Percentiles rank a stretch among this genome's conserved stretches.
These are phyloP conservation scores for Scenedesmus sp. DNA, from an alignment of 163 green algal genomes.

Conservation along the genomic window DNA sequence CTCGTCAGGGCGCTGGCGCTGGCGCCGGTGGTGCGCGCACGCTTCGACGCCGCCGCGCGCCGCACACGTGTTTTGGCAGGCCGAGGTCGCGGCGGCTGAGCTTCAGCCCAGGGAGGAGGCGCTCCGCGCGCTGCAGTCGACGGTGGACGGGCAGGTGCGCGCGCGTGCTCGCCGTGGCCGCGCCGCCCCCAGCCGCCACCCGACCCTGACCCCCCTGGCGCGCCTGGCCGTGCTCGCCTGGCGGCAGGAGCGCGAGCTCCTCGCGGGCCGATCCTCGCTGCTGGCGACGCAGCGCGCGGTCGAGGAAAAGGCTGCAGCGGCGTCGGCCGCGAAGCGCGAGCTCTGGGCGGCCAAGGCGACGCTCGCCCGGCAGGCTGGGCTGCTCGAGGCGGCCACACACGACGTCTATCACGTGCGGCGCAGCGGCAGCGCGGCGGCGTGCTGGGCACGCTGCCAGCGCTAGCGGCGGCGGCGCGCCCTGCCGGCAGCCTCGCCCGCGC, in stretches of 20 bases:
- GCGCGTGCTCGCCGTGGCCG: neutral
- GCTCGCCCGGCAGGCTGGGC: neutral
- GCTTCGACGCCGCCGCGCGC: too few relatives aligned
- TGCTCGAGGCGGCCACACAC: conserved; percentile 33
- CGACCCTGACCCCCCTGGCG: neutral
- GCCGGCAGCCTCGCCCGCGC: neutral
- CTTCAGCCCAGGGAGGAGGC: conserved; percentile 58
- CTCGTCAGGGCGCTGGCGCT: too few relatives aligned
- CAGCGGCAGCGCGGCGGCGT: neutral
- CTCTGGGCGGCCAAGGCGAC: conserved; percentile 29
- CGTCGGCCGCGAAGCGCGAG: conserved; percentile 41
- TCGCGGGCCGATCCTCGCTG: conserved; percentile 25
- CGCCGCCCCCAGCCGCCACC: neutral
- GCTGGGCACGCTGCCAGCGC: neutral
- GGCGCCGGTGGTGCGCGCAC: too few relatives aligned
- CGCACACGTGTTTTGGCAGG: conserved; percentile 30
- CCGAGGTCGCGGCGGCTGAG: conserved; percentile 48
- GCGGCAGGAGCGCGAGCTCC: conserved; percentile 50
- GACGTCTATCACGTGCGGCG: conserved; percentile 29
- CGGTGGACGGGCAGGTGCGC: conserved; percentile 44
- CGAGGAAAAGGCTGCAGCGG: conserved; percentile 47
- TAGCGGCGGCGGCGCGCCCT: neutral
- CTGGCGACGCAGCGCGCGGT: conserved; percentile 32
- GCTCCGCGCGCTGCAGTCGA: conserved; percentile 51
- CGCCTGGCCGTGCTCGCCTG: neutral